Percentiles rank a stretch among this genome's conserved stretches.
Conservation (phyloP, 805 yeast genomes). For the Teunomyces stri region DNA sequence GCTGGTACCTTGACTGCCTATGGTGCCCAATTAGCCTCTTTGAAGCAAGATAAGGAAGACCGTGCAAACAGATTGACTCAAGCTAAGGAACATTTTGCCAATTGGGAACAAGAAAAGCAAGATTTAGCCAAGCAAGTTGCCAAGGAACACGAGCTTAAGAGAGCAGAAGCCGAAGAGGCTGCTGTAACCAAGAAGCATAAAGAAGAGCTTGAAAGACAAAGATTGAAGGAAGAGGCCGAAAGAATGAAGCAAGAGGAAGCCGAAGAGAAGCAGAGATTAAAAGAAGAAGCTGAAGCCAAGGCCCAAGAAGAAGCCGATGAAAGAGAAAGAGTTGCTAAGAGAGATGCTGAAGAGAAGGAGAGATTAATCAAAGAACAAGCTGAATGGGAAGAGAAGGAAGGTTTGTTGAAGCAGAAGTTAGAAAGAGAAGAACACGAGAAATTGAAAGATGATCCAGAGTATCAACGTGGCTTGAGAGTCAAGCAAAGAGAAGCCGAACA, state of each 20-base stretch:
- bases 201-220: slow-evolving; percentile 15
- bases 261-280: slow-evolving; percentile 10
- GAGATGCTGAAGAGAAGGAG: slow-evolving; percentile 12
- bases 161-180: slow-evolving; percentile 41
- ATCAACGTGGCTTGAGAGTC: slow-evolving; percentile 24
- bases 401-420: background rate
- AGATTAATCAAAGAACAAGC: slow-evolving; percentile 14
- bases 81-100: slow-evolving; percentile 38
- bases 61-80: slow-evolving; percentile 35
- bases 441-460: slow-evolving; percentile 22
- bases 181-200: slow-evolving; percentile 15
- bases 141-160: slow-evolving; percentile 34
- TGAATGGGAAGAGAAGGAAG: slow-evolving; percentile 15
- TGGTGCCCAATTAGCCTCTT: slow-evolving; percentile 38
- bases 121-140: slow-evolving; percentile 39
- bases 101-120: slow-evolving; percentile 48
- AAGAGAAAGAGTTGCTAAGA: slow-evolving; percentile 12
- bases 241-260: slow-evolving; percentile 20
- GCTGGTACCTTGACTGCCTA: slow-evolving; percentile 44
- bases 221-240: slow-evolving; percentile 13
- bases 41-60: slow-evolving; percentile 37
- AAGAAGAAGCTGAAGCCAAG: slow-evolving; percentile 18
- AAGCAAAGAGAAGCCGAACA: slow-evolving; percentile 26
- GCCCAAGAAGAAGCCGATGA: slow-evolving; percentile 23
- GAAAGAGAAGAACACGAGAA: slow-evolving; percentile 14